These are phyloP conservation scores for Miamiensis avidus DNA, from an alignment of 169 alveolate species.

Conservation along the genomic window DNA sequence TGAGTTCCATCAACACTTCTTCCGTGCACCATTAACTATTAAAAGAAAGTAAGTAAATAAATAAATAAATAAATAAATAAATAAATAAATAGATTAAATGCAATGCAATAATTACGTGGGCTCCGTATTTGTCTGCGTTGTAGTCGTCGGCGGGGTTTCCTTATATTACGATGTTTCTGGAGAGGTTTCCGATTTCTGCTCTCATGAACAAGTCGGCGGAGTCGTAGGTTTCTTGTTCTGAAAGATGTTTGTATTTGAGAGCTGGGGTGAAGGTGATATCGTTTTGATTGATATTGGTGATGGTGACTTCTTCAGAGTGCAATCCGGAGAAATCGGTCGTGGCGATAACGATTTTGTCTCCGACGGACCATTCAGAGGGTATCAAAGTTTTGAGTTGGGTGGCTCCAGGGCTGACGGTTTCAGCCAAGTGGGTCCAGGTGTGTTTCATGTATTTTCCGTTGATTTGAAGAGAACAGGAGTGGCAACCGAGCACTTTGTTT, in stretches of 20 bases:
- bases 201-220: constrained; percentile 50
- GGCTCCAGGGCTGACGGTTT: constrained; percentile 50
- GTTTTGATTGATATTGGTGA: constrained; percentile 23
- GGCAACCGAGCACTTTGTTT: constrained; percentile 58
- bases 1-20: constrained; percentile 51
- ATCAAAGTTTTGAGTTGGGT: constrained; percentile 28
- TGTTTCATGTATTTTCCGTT: constrained; percentile 58
- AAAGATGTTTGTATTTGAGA: constrained; percentile 49
- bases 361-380: constrained; percentile 72
- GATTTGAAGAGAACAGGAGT: constrained; percentile 60
- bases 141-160: constrained; percentile 65
- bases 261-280: constrained; percentile 34
- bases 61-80: no score
- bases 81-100: no score
- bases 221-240: constrained; percentile 52
- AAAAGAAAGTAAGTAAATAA: no score
- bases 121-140: constrained; percentile 54
- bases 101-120: no score
- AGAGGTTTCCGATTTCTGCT: constrained; percentile 73
- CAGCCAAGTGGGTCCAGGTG: constrained; percentile 61
- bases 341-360: constrained; percentile 71
- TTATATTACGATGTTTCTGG: constrained; percentile 62
- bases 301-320: constrained; percentile 56
- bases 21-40: constrained; percentile 66
- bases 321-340: constrained; percentile 53